Conservation (phyloP, 139 green algal genomes). For the Haematococcus sp. region DNA sequence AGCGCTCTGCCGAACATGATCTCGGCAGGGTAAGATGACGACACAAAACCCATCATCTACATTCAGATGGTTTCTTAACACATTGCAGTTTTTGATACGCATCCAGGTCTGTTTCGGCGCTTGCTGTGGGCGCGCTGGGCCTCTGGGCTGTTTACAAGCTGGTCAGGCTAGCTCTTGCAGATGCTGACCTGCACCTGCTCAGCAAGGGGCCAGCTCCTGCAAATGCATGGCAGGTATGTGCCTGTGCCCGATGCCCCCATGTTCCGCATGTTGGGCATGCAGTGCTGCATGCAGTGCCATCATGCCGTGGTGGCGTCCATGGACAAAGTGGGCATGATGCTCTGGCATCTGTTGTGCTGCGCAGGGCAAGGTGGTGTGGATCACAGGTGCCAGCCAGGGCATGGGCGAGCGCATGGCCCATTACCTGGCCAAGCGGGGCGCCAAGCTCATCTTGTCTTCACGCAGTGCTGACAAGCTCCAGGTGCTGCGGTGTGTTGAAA, state of each 20-base stretch:
- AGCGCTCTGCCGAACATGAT: not conserved
- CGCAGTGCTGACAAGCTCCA: constrained; percentile 27
- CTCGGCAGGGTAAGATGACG: not conserved
- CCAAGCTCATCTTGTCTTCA: constrained; percentile 70
- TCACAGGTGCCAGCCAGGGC: constrained; percentile 77
- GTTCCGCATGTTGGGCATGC: too few species aligned
- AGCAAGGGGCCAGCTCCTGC: not conserved
- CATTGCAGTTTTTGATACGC: not conserved
- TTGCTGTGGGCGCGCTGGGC: not conserved
- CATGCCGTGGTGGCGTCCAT: too few species aligned
- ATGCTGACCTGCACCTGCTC: constrained; percentile 30
- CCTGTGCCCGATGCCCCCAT: too few species aligned
- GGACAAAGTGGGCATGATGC: too few species aligned
- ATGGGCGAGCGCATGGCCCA: constrained; percentile 62
- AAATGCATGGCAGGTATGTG: constrained; percentile 4
- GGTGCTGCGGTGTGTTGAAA: too few species aligned
- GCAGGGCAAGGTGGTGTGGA: constrained; percentile 76
- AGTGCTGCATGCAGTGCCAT: too few species aligned
- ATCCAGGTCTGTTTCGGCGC: too few species aligned
- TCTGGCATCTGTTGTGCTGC: too few species aligned
- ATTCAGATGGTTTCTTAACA: not conserved
- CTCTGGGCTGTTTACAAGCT: constrained; percentile 17
- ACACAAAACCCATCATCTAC: not conserved
- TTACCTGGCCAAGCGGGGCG: constrained; percentile 57
- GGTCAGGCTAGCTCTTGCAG: constrained; percentile 17